Percentiles rank a stretch among this genome's conserved stretches.
Conservation (phyloP, 257 asterid genomes). For the Solanum pennellii region DNA sequence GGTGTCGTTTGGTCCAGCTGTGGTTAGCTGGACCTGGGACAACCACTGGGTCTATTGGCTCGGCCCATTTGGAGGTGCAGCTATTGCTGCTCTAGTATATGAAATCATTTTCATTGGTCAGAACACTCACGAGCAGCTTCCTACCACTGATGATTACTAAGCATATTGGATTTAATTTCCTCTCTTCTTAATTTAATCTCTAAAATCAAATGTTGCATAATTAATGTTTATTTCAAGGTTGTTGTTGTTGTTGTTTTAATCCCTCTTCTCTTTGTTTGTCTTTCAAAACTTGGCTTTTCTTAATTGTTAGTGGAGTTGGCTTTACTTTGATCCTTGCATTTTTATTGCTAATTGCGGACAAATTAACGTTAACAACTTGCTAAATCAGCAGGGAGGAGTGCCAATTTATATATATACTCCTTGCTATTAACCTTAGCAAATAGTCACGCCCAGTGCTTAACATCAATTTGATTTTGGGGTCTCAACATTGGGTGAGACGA, state of each 20-base stretch:
- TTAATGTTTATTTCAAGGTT: background rate
- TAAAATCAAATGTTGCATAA: background rate
- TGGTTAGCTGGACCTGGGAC: constrained; percentile 75
- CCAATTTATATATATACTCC: background rate
- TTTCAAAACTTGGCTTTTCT: background rate
- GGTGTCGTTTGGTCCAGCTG: constrained; percentile 79
- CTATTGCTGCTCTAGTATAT: constrained; percentile 49
- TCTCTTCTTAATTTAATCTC: background rate
- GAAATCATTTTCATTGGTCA: constrained; percentile 46
- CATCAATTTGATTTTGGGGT: too few relatives aligned
- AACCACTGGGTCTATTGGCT: constrained; percentile 89
- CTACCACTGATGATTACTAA: constrained; percentile 45
- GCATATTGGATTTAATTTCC: background rate
- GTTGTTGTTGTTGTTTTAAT: background rate
- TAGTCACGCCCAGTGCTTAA: background rate
- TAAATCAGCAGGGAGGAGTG: background rate
- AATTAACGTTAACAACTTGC: background rate
- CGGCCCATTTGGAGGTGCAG: constrained; percentile 67
- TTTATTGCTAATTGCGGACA: background rate
- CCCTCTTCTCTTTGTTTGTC: background rate
- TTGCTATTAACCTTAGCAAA: background rate
- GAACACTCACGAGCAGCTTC: constrained; percentile 47
- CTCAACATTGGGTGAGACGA: too few relatives aligned
- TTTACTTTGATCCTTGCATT: background rate
- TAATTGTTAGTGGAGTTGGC: background rate